Percentiles rank a stretch among this genome's conserved stretches.
Conservation (phyloP, 2,329 filamentous ascomycete species). For the Hymenotorrendiella dingleyae region DNA sequence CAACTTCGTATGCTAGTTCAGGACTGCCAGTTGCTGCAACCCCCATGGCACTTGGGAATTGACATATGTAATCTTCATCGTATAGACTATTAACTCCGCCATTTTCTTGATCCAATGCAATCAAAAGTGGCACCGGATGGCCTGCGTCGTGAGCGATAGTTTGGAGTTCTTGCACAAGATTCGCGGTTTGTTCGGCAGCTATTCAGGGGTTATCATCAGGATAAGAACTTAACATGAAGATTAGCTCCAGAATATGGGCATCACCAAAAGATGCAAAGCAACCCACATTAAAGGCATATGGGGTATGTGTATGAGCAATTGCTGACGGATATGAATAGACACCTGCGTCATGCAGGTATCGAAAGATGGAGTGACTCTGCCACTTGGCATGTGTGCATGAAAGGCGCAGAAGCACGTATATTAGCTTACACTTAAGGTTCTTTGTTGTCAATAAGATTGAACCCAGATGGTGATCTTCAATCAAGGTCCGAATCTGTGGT, state of each 20-base stretch:
- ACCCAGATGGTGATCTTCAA: slow-evolving; percentile 80
- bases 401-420: neutral
- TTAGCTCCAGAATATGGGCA: too few species aligned
- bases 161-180: slow-evolving; percentile 84
- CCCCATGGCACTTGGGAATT: slow-evolving; percentile 96
- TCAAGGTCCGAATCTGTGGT: slow-evolving; percentile 73
- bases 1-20: slow-evolving; percentile 81
- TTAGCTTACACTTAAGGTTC: slow-evolving; percentile 67
- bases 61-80: slow-evolving; percentile 90
- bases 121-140: slow-evolving; percentile 81
- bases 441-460: slow-evolving; percentile 81
- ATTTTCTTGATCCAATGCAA: slow-evolving; percentile 95
- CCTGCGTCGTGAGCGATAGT: slow-evolving; percentile 86
- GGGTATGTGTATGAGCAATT: too few species aligned
- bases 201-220: too few species aligned
- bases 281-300: too few species aligned
- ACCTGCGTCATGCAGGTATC: neutral
- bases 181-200: slow-evolving; percentile 89
- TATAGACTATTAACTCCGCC: slow-evolving; percentile 95
- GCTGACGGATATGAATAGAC: neutral
- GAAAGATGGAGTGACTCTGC: neutral
- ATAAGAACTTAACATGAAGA: too few species aligned
- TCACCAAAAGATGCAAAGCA: too few species aligned
- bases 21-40: slow-evolving; percentile 85
- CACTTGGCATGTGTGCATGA: neutral